Conservation (phyloP, 345 rosid genomes). For the Populus simonii region DNA sequence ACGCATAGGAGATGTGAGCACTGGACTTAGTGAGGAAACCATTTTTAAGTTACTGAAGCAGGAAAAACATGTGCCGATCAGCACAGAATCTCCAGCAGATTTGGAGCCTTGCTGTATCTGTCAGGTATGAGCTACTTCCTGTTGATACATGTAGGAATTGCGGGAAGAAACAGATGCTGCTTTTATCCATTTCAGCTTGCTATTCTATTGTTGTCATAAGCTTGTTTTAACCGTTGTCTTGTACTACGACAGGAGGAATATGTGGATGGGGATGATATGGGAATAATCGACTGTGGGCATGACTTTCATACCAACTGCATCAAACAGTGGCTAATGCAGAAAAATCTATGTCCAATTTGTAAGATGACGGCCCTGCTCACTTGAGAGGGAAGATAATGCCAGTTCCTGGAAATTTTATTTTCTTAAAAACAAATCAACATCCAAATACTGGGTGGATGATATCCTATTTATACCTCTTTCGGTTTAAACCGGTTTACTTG, state of each 20-base stretch:
- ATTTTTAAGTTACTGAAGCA: constrained; percentile 20
- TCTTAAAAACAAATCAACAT: constrained; percentile 15
- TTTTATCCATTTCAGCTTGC: not conserved
- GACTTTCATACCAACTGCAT: constrained; percentile 23
- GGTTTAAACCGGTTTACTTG: constrained; percentile 6
- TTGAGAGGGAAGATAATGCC: constrained; percentile 10
- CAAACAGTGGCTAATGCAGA: constrained; percentile 24
- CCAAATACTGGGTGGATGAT: constrained; percentile 22
- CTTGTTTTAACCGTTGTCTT: not conserved
- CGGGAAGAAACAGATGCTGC: not conserved
- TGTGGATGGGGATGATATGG: constrained; percentile 16
- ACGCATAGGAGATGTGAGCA: constrained; percentile 29
- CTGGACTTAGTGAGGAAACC: constrained; percentile 21
- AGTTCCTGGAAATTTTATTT: constrained; percentile 4
- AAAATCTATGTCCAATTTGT: constrained; percentile 28
- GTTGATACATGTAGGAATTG: too few relatives aligned
- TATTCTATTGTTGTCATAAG: not conserved
- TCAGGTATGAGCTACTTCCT: constrained; percentile 9
- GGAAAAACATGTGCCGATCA: not conserved
- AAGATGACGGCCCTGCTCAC: constrained; percentile 38
- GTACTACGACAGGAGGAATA: constrained; percentile 22
- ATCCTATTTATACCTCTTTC: constrained; percentile 4
- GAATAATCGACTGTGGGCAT: constrained; percentile 25
- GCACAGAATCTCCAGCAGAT: constrained; percentile 3
- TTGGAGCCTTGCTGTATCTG: constrained; percentile 26